Percentiles rank a stretch among this genome's conserved stretches.
phyloP scores from a whole-genome alignment of 2,329 filamentous ascomycete species.

The Neoscytalidium dimidiatum region DNA sequence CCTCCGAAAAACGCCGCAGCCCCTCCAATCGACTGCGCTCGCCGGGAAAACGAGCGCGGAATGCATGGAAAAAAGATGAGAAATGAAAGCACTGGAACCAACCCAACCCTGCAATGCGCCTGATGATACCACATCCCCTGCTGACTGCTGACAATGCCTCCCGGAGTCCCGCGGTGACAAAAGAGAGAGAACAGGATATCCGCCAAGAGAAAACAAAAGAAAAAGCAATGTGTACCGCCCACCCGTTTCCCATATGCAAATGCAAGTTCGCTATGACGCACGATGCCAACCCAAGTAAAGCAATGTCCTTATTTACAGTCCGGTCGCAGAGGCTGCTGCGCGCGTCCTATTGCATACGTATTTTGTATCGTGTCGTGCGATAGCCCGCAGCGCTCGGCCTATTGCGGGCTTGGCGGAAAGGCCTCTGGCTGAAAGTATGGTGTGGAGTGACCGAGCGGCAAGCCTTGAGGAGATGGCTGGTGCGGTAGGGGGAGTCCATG shows the following conservation, averaged over 20 bases:
- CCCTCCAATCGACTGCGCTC: background rate
- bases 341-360: background rate
- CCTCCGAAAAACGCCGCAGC: background rate
- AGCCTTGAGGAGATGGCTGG: background rate
- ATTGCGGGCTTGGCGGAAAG: background rate
- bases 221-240: slow-evolving; percentile 10
- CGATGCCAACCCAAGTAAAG: background rate
- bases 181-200: slow-evolving; percentile 1
- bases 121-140: slow-evolving; percentile 17
- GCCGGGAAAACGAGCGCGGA: background rate
- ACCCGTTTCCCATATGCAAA: slow-evolving; percentile 14
- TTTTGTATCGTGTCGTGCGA: background rate
- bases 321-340: background rate
- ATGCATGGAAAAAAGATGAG: background rate
- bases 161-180: background rate
- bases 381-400: background rate
- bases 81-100: background rate
- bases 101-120: slow-evolving; percentile 11
- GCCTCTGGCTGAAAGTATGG: background rate
- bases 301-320: background rate
- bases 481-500: background rate
- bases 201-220: slow-evolving; percentile 6
- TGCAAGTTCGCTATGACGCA: slow-evolving; percentile 15
- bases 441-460: background rate
- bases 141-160: slow-evolving; percentile 12